A percentile compares a stretch with the other conserved stretches of the same genome.
These are phyloP conservation scores for Ophiostoma australiae DNA, from an alignment of 2,329 filamentous ascomycete species.

Conservation along the genomic window DNA sequence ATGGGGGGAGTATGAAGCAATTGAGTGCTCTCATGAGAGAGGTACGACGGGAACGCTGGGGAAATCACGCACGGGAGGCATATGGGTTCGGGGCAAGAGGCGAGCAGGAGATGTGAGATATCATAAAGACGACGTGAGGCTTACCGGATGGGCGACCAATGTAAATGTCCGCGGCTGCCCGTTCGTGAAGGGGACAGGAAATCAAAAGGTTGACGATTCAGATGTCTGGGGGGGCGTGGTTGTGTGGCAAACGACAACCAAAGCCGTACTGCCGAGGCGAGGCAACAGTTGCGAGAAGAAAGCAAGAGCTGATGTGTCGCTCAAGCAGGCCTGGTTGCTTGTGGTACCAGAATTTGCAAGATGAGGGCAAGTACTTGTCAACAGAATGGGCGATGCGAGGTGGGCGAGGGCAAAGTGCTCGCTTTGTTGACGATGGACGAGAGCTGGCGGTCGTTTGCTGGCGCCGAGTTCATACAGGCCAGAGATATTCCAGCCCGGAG, in stretches of 20 bases:
- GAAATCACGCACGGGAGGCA: background rate
- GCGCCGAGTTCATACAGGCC: background rate
- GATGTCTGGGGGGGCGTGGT: background rate
- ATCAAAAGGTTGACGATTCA: background rate
- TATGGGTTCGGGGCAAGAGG: background rate
- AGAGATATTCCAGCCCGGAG: background rate
- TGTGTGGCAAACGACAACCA: background rate
- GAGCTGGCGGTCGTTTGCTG: background rate
- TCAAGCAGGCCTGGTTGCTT: background rate
- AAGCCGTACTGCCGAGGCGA: background rate
- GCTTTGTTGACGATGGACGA: background rate
- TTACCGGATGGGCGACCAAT: background rate
- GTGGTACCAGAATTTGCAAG: background rate
- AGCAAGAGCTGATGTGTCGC: background rate
- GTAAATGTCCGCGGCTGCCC: background rate
- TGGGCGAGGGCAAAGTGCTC: background rate
- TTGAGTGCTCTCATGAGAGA: background rate
- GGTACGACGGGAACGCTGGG: background rate
- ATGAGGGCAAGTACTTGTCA: background rate
- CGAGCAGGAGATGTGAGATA: slow-evolving; percentile 4
- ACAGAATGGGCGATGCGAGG: background rate
- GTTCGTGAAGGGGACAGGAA: background rate
- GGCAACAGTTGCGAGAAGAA: background rate
- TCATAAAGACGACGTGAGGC: background rate
- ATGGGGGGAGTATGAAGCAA: background rate